Base-by-base conservation (phyloP, 768 basidiomycete genomes). In the Phlebiopsis gigantea region DNA sequence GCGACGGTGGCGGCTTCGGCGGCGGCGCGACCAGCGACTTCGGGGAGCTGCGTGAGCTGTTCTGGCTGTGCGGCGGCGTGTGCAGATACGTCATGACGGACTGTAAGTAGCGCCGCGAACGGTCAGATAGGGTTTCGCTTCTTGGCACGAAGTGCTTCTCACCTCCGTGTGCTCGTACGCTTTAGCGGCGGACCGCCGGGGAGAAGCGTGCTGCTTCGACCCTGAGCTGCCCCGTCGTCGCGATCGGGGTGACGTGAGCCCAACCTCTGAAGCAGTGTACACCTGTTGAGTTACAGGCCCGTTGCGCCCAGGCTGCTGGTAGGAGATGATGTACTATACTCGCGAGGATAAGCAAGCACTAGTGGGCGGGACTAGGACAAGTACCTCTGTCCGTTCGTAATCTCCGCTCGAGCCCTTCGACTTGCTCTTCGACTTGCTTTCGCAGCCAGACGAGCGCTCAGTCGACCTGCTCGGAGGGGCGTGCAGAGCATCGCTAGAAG, bases 311-410 rank as follows among this genome's bases (percentile, higher is more conserved):
- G 57, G 60, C 41, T 61, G 53, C 14, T 62, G 62, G 57, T 68
- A 68, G 1, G 64, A 61, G 17, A 68, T 60, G 60, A 68, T 65
- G 53, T 66, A 68, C 67, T 68, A 42, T 14, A 43, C 17, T 39
- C 7, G 17, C 26, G 28, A 21, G 15, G 28, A 30, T 48, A 21
- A 48, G 47, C 29, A 48, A 15, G 47, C 15, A 24, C 9, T 15
- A 26, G 43, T 15, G 31, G 53, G 17, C 22, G 4, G 21, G 25
- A 43, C 8, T 7, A 28, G 8, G 56, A 55, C 26, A 55, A 63
- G 29, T 34, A 66, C 67, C 64, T 68, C 67, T 55, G 65, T 68
- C 10, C 67, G 65, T 46, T 68, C 67, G 55, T 68, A 68, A 22
- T 46, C 57, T 6, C 62, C 63, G 57, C 58, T 62, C 24, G 57